These are phyloP conservation scores for Cryptosporidium meleagridis DNA, from an alignment of 169 alveolate genomes.

Conservation along the genomic window DNA sequence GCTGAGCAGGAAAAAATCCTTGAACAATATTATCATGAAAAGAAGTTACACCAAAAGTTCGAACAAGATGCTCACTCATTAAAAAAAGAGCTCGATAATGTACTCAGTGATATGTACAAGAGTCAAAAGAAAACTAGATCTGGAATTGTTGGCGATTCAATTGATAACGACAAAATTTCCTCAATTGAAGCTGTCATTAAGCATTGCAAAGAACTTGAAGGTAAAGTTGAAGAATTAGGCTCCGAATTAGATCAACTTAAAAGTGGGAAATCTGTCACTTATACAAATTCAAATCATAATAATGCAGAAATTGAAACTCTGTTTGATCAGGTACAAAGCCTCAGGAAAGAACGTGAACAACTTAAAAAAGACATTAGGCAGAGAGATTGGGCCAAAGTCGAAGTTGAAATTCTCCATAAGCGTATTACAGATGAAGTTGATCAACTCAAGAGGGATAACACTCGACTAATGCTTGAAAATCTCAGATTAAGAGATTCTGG, in stretches of 20 bases:
- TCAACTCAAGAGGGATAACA: constrained; percentile 50
- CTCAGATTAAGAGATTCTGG: constrained; percentile 35
- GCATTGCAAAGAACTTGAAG: constrained; percentile 58
- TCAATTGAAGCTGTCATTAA: constrained; percentile 34
- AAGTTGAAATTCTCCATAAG: constrained; percentile 42
- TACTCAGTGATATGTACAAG: constrained; percentile 48
- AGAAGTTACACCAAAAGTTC: constrained; percentile 19
- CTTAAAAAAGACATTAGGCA: constrained; percentile 72
- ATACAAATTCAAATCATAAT: not conserved
- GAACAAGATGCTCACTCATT: constrained; percentile 43
- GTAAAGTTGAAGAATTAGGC: constrained; percentile 30
- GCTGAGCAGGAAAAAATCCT: not conserved
- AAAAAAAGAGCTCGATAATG: constrained; percentile 48
- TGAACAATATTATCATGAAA: constrained; percentile 37
- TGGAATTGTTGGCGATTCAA: constrained; percentile 9
- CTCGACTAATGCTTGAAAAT: constrained; percentile 74
- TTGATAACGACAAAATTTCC: constrained; percentile 12
- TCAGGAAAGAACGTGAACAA: constrained; percentile 51
- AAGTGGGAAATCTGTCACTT: not conserved
- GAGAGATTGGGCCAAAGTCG: constrained; percentile 72
- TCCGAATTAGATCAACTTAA: constrained; percentile 5
- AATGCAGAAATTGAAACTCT: constrained; percentile 50
- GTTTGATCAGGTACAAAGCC: constrained; percentile 45
- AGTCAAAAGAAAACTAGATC: constrained; percentile 40
- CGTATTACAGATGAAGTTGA: constrained; percentile 30